Evolutionary conservation across 208 protist genomes (phyloP).

Genomic region (Acanthamoeba culbertsoni): DNA sequence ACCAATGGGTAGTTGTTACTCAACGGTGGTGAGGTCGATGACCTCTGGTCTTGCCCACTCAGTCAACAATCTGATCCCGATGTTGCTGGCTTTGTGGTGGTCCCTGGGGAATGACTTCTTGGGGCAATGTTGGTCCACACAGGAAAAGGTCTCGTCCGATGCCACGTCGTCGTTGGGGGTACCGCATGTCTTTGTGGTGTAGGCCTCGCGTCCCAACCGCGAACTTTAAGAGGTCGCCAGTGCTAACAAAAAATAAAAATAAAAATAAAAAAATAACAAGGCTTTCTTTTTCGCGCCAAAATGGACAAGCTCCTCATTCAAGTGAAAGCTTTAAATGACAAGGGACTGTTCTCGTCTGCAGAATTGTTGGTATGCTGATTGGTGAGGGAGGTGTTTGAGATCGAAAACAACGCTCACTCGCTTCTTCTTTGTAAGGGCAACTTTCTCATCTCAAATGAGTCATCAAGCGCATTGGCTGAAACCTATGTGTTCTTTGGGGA

Average conservation of each 20-base stretch:
- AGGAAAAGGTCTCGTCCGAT: neutral
- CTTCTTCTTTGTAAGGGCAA: neutral
- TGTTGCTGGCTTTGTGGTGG: neutral
- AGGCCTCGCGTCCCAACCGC: neutral
- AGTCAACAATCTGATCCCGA: neutral
- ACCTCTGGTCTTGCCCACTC: too few species aligned
- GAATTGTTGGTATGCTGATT: neutral
- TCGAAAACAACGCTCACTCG: neutral
- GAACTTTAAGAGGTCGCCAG: neutral
- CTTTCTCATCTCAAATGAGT: neutral
- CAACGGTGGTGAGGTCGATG: too few species aligned
- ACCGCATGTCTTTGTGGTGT: slow-evolving; percentile 35
- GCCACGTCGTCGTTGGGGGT: neutral
- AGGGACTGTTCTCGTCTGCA: neutral
- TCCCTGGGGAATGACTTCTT: neutral
- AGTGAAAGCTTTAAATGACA: neutral
- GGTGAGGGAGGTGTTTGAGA: neutral
- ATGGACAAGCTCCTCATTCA: neutral
- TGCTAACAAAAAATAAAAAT: neutral
- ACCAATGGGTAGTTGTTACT: too few species aligned
- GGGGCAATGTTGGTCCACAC: neutral
- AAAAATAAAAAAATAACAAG: neutral
- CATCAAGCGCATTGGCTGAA: neutral
- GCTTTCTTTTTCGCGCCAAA: neutral
- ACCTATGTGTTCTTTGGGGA: slow-evolving; percentile 31